Evolutionary conservation across 805 yeast genomes (phyloP), one percentile per base, ranked within the genome.

Genomic region (Helenozyma rhizophorensis): DNA sequence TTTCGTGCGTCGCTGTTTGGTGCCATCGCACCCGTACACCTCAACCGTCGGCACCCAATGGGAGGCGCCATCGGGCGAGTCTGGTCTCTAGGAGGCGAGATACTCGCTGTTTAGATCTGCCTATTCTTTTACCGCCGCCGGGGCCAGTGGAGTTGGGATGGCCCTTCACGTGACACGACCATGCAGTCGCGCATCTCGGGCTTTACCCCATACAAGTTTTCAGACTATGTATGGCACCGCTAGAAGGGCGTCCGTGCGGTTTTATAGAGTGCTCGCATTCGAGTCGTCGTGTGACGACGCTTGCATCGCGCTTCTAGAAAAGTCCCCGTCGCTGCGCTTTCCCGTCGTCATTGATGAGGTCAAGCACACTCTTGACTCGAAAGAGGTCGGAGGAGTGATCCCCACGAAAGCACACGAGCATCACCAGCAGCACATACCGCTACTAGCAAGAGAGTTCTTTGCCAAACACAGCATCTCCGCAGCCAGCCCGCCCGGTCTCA

Each of bases 271-370:
- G 0, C 61, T 93, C 14, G 93, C 97, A 0, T 76, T 93, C 10
- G 98, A 93, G 53, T 77, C 95, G 0, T 86, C 96, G 0, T 93
- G 98, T 53, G 98, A 93, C 57, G 98, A 93, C 56, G 75, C 96
- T 0, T 88, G 97, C 46, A 90, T 88, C 2, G 84, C 96, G 0
- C 60, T 90, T 6, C 53, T 89, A 3, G 80, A 80, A 24, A 64
- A 88, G 32, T 6, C 8, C 7, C 19, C 5, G 7, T 39, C 30
- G 6, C 45, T 49, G 1, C 41, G 47, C 1, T 62, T 73, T 3
- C 78, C 84, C 0, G 56, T 43, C 0, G 57, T 82, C 1, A 33
- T 85, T 2, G 77, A 69, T 15, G 87, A 89, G 39, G 45, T 65
- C 17, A 83, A 80, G 43, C 51, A 55, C 3, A 86, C 96, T 0